These are phyloP conservation scores for Colletotrichum sp. DNA, from an alignment of 2,329 filamentous ascomycete genomes.

Conservation along the genomic window DNA sequence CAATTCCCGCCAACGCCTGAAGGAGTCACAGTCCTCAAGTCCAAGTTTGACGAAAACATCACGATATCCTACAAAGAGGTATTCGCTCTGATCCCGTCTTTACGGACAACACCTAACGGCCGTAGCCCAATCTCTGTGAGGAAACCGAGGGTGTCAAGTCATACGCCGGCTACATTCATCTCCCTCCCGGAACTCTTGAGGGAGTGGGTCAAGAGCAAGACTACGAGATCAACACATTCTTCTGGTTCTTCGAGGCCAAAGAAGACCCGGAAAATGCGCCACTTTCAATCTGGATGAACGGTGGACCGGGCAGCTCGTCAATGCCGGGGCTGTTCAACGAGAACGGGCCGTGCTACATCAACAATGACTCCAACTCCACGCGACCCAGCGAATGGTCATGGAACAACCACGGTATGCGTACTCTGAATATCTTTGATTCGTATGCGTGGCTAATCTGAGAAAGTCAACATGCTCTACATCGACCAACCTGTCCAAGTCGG, in stretches of 20 bases:
- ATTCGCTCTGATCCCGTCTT: constrained; percentile 14
- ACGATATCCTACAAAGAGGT: constrained; percentile 64
- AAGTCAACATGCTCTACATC: constrained; percentile 27
- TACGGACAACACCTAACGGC: background rate
- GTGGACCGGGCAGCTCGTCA: constrained; percentile 61
- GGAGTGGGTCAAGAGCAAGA: constrained; percentile 41
- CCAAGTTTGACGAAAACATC: constrained; percentile 62
- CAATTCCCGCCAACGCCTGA: constrained; percentile 28
- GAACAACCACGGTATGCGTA: constrained; percentile 51
- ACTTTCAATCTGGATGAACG: constrained; percentile 64
- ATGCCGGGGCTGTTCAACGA: constrained; percentile 57
- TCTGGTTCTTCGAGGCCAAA: constrained; percentile 36
- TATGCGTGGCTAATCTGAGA: background rate
- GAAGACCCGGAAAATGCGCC: constrained; percentile 31
- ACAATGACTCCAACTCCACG: constrained; percentile 52
- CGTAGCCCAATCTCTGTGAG: constrained; percentile 59
- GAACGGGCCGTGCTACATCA: constrained; percentile 59
- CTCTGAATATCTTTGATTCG: too few species aligned
- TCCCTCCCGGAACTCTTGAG: constrained; percentile 42
- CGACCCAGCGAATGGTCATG: constrained; percentile 63
- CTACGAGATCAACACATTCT: constrained; percentile 52
- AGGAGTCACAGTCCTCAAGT: constrained; percentile 51
- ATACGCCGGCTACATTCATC: constrained; percentile 65
- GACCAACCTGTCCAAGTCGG: constrained; percentile 26
- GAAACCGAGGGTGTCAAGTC: constrained; percentile 61